Evolutionary conservation across 352 stramenopile genomes (phyloP), one percentile per base, ranked within the genome.

Genomic region (Halophytophthora batemanensis): DNA sequence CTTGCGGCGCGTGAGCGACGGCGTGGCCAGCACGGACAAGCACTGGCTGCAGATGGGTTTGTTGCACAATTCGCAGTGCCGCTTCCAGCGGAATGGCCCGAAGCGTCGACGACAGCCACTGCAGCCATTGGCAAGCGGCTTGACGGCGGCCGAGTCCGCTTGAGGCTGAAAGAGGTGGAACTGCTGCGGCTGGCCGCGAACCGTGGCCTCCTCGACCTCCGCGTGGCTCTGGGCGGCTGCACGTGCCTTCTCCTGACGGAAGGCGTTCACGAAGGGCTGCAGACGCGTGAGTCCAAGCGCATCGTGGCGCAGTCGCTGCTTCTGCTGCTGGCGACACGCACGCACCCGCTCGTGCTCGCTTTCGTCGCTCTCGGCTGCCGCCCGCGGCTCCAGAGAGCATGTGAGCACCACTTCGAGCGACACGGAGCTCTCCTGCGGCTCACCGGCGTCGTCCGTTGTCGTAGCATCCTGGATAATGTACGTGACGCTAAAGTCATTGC

Each of bases 11-110:
- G 63, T 70, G 10, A 58, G 60, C 14, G 66, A 55, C n/a, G 68
- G 74, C 19, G 82, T 77, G 13, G 78, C 75, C 35, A 87, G 70
- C 19, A 77, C 69, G 4, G 74, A 86, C 28, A 86, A 25, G 42
- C 80, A 90, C 22, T 72, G 69, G 50, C 86, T 75, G 59, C 78
- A 92, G 23, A 86, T 71, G 3, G 63, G 23, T n/a, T 71, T 63
- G 11, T 72, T 51, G 44, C 81, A 92, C 36, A 76, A 48, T 39
- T 88, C 71, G 53, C 81, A 92, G 23, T 69, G 61, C 39, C 79
- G 71, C 51, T 87, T 88, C 77, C 81, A 88, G 17, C 78, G 76
- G 56, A 92, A 92, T 4, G 81, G 69, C n/a, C 77, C 60, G 25
- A 92, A 90, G 23, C 66, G 66, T 17, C 84, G 81, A 35, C 61